Base-by-base conservation (phyloP, 2,329 filamentous ascomycete genomes). In the Epichloe bromicola region DNA sequence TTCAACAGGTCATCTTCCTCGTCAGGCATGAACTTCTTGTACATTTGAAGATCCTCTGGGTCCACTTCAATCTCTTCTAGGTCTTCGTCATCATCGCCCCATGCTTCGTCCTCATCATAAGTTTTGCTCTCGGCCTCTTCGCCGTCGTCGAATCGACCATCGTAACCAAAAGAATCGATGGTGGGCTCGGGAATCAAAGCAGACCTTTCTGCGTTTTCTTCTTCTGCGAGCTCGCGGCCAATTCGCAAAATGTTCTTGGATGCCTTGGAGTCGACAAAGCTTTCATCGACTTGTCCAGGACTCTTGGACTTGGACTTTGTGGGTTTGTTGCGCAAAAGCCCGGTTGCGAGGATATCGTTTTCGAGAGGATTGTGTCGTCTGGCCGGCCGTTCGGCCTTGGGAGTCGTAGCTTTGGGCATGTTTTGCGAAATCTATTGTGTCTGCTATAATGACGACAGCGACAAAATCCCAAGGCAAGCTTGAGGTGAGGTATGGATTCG, bases 361-460 rank as follows among this genome's bases (percentile, higher is more conserved):
- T 91, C 85, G 54, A 98, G 84, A 40, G 91, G 90, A 59, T 94
- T 94, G 70, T 96, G 91, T 57, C 87, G 82, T 62, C 84, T 81
- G 54, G 74, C 74, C 58, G 74, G 74, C 64, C 75, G 80, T 58
- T 66, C 70, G 52, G 74, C 74, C 58, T 73, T 76, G 17, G 79
- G 74, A 52, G 78, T 78, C 30, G 74, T 79, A 46, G 84, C 82
- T 73, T 95, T 95, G 38, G 89, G 88, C 90, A 95, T 95, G 54
- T 58, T 70, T 59, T 36, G 7, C 15, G 26, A 2, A 34, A n/a
- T 37, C 30, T 17, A 17, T 40, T 42, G 11, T 15, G 26, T 14
- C 30, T 26, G 48, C 26, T n/a, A 43, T 8, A 33, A 15, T 6
- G 39, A 23, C 30, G 40, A 14, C 30, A 42, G 14, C 11, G 34